phyloP scores from a whole-genome alignment of 2,329 filamentous ascomycete genomes.

The Pseudogymnoascus sp. region DNA sequence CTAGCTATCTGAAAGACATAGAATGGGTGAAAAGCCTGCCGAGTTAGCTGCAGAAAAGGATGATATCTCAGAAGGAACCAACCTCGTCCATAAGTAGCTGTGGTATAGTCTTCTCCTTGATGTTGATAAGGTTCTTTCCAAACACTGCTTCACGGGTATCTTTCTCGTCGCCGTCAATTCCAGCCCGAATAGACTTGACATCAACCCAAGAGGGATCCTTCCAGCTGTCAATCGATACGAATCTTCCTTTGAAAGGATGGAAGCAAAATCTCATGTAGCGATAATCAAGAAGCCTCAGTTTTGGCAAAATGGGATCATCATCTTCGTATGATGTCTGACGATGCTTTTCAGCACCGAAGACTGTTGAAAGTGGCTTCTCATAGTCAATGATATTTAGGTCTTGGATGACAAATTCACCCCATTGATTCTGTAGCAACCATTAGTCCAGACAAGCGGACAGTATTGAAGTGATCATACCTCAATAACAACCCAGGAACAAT shows the following conservation, averaged over 20 bases:
- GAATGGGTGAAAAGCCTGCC: constrained; percentile 84
- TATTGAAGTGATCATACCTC: constrained; percentile 44
- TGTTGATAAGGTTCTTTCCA: constrained; percentile 83
- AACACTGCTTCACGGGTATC: constrained; percentile 77
- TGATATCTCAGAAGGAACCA: constrained; percentile 13
- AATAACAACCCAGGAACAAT: constrained; percentile 85
- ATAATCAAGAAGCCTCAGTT: constrained; percentile 77
- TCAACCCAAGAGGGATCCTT: constrained; percentile 87
- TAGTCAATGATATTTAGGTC: constrained; percentile 48
- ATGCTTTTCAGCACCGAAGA: constrained; percentile 62
- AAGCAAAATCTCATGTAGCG: constrained; percentile 91
- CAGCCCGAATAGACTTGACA: constrained; percentile 63
- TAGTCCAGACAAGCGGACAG: constrained; percentile 13
- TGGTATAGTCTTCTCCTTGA: constrained; percentile 76
- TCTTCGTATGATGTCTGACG: constrained; percentile 51
- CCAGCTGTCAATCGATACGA: constrained; percentile 80
- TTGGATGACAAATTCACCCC: constrained; percentile 83
- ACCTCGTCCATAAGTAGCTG: constrained; percentile 87
- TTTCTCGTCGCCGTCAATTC: constrained; percentile 84
- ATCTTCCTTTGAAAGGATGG: constrained; percentile 82
- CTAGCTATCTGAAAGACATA: constrained; percentile 98
- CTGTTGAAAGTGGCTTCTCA: constrained; percentile 48
- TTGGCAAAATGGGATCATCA: constrained; percentile 67
- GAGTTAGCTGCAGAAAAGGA: constrained; percentile 19
- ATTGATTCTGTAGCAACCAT: constrained; percentile 64